A percentile compares a stretch with the other conserved stretches of the same genome.
Evolutionary conservation across 495 filamentous ascomycete species (phyloP).

Genomic region (Achaetomiella virescens): DNA sequence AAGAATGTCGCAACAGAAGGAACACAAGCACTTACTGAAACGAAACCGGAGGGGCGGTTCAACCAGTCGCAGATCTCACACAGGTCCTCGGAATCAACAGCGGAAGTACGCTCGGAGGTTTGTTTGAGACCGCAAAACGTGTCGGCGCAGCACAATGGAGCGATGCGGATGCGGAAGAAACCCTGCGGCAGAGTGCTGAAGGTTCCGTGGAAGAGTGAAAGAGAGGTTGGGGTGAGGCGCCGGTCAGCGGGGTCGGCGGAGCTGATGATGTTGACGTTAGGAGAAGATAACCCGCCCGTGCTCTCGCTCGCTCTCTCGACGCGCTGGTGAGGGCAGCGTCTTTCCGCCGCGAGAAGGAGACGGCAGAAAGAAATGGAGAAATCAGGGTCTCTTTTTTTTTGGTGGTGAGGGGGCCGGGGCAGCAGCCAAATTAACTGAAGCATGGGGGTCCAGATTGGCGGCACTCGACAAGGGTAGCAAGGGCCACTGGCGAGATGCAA

Average conservation of each 20-base stretch:
- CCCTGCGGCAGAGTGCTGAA: no score
- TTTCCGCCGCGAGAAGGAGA: slow-evolving; percentile 11
- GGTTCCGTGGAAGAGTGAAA: not conserved
- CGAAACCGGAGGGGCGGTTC: slow-evolving; percentile 1
- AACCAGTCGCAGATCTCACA: slow-evolving; percentile 9
- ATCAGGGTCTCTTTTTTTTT: slow-evolving; percentile 10
- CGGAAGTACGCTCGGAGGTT: slow-evolving; percentile 9
- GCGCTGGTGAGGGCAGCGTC: slow-evolving; percentile 11
- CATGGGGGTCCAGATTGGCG: slow-evolving; percentile 16
- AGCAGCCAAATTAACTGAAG: slow-evolving; percentile 18
- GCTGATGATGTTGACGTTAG: not conserved
- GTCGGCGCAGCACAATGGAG: slow-evolving; percentile 5
- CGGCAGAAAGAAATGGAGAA: slow-evolving; percentile 4
- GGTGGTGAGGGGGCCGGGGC: slow-evolving; percentile 17
- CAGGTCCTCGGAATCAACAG: slow-evolving; percentile 5
- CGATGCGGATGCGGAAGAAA: not conserved
- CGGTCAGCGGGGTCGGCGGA: not conserved
- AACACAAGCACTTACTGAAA: slow-evolving; percentile 12
- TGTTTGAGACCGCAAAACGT: slow-evolving; percentile 12
- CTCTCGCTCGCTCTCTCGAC: slow-evolving; percentile 7
- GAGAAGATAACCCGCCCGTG: slow-evolving; percentile 1
- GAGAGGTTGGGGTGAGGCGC: not conserved
- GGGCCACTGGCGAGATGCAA: slow-evolving; percentile 4
- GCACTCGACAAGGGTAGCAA: not conserved
- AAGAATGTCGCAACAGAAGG: slow-evolving; percentile 2